Percentiles rank a stretch among this genome's conserved stretches.
phyloP scores from a whole-genome alignment of 2,329 filamentous ascomycete genomes.

The Aspergillus ruber region DNA sequence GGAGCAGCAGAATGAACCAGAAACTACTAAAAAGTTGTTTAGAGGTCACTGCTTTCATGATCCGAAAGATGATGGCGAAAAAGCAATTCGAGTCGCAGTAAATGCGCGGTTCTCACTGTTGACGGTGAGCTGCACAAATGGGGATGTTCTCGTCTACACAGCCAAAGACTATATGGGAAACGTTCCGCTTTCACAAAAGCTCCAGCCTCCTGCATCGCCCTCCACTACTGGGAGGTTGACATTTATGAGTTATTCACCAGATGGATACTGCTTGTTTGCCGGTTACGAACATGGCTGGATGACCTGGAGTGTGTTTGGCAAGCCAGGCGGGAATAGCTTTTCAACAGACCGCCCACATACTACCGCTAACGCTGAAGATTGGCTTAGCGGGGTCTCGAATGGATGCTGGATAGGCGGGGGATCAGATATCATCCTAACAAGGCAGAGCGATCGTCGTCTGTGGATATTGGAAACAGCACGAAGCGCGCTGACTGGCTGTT shows the following conservation, averaged over 20 bases:
- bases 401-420: constrained; percentile 84
- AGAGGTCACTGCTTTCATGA: constrained; percentile 85
- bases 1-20: constrained; percentile 37
- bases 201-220: constrained; percentile 62
- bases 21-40: constrained; percentile 62
- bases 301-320: constrained; percentile 96
- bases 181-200: constrained; percentile 76
- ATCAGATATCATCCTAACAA: constrained; percentile 73
- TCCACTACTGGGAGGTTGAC: constrained; percentile 64
- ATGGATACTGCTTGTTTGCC: constrained; percentile 92
- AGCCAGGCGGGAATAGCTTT: constrained; percentile 80
- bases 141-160: constrained; percentile 79
- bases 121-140: constrained; percentile 74
- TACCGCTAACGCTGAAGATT: constrained; percentile 66
- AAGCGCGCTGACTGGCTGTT: constrained; percentile 87
- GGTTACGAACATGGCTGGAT: constrained; percentile 92
- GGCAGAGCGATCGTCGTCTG: constrained; percentile 65
- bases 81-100: constrained; percentile 70
- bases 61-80: constrained; percentile 54
- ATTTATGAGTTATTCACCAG: constrained; percentile 78
- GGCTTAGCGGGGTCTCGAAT: constrained; percentile 71
- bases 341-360: constrained; percentile 59
- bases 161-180: constrained; percentile 91
- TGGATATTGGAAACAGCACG: constrained; percentile 90
- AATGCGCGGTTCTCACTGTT: constrained; percentile 94